These are phyloP conservation scores for Boletus coccyginus DNA, from an alignment of 768 basidiomycete species.

Conservation along the genomic window DNA sequence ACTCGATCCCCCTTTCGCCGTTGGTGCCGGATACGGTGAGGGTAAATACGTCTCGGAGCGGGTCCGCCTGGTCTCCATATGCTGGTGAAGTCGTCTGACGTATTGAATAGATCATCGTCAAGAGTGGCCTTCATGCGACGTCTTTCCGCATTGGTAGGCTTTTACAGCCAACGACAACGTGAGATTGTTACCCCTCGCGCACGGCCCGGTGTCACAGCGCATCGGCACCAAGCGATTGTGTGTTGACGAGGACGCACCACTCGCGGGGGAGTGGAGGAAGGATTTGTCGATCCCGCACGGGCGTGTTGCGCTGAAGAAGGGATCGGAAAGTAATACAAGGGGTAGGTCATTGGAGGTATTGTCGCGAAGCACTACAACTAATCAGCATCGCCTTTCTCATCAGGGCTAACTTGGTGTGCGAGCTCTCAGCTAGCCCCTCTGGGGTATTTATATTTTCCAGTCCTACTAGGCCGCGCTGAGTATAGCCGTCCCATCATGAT, in stretches of 20 bases:
- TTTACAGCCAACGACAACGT: constrained; percentile 52
- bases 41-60: constrained; percentile 38
- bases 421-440: no score
- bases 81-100: not conserved
- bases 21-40: constrained; percentile 37
- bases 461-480: no score
- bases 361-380: constrained; percentile 57
- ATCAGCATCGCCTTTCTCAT: not conserved
- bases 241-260: constrained; percentile 40
- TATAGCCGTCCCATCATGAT: no score
- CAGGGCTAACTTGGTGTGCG: not conserved
- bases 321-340: constrained; percentile 42
- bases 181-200: constrained; percentile 39
- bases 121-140: constrained; percentile 24
- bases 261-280: constrained; percentile 49
- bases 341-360: constrained; percentile 51
- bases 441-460: no score
- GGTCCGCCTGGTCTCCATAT: constrained; percentile 12
- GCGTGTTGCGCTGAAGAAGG: constrained; percentile 37
- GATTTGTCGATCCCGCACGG: constrained; percentile 51
- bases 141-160: constrained; percentile 46
- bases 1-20: constrained; percentile 23
- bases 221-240: constrained; percentile 38
- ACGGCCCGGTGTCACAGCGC: constrained; percentile 49
- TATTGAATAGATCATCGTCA: constrained; percentile 20